These are phyloP conservation scores for Boletus sp. DNA, from an alignment of 768 basidiomycete genomes.

Conservation along the genomic window DNA sequence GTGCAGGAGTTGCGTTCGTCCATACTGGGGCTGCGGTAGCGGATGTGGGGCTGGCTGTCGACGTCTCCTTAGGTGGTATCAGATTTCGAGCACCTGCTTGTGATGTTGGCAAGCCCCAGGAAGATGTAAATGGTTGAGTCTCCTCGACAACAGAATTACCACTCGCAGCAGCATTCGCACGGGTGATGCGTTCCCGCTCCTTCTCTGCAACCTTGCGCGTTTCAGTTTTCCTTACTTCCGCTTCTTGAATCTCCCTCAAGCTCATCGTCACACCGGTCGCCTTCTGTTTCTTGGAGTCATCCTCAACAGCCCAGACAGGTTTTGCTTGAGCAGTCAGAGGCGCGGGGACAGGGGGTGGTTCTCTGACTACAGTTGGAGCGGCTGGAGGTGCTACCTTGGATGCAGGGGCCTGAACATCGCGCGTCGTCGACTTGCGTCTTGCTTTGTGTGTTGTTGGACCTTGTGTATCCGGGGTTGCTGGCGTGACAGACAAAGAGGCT, in stretches of 20 bases:
- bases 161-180: conserved; percentile 38
- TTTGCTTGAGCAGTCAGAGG: conserved; percentile 38
- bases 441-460: conserved; percentile 22
- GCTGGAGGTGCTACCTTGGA: conserved; percentile 16
- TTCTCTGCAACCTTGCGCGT: conserved; percentile 72
- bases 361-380: conserved; percentile 12
- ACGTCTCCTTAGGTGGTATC: conserved; percentile 43
- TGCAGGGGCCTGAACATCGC: conserved; percentile 24
- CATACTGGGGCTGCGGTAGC: conserved; percentile 56
- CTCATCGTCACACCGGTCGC: conserved; percentile 50
- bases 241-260: conserved; percentile 93
- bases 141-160: conserved; percentile 48
- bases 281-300: conserved; percentile 61
- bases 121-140: conserved; percentile 59
- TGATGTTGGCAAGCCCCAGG: conserved; percentile 88
- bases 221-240: conserved; percentile 80
- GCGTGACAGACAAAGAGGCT: conserved; percentile 7
- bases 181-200: conserved; percentile 62
- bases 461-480: conserved; percentile 14
- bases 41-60: conserved; percentile 25
- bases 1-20: conserved; percentile 60
- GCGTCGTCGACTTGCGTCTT: conserved; percentile 28
- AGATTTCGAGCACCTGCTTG: conserved; percentile 58
- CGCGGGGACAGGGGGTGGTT: conserved; percentile 22
- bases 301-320: conserved; percentile 66